Evolutionary conservation across 768 basidiomycete genomes (phyloP).

Genomic region (Exsudoporus frostii): DNA sequence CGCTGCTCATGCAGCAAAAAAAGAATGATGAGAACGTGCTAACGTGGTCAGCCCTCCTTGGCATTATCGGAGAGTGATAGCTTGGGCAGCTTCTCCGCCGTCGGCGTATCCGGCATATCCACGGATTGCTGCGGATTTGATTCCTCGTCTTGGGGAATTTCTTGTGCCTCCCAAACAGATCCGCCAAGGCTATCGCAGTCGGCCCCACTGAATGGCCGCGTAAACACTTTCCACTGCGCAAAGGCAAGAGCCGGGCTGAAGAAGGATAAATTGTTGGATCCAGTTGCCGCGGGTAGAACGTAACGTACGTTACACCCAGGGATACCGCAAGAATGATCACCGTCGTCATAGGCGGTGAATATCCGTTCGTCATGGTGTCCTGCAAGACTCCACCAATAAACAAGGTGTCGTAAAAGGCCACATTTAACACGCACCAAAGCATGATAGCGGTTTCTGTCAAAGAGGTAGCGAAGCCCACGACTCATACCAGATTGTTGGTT

Average conservation of each 20-base stretch:
- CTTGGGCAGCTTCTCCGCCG: conserved; percentile 16
- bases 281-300: background rate
- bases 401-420: background rate
- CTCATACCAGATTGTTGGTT: conserved; percentile 62
- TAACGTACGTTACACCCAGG: conserved; percentile 51
- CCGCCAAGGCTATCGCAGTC: conserved; percentile 18
- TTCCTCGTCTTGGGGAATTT: conserved; percentile 21
- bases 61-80: conserved; percentile 2
- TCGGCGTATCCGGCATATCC: conserved; percentile 16
- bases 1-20: conserved; percentile 4
- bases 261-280: background rate
- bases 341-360: conserved; percentile 48
- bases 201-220: conserved; percentile 43
- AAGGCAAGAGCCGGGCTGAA: conserved; percentile 51
- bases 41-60: conserved; percentile 8
- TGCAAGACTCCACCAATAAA: conserved; percentile 21
- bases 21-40: background rate
- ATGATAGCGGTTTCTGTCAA: conserved; percentile 62
- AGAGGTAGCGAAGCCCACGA: conserved; percentile 56
- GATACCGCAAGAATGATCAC: conserved; percentile 53
- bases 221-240: conserved; percentile 53
- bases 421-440: conserved; percentile 39
- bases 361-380: conserved; percentile 48
- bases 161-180: conserved; percentile 27
- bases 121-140: conserved; percentile 10